Evolutionary conservation across 1,284 basidiomycete genomes (phyloP).

Genomic region (Leucoagaricus sp.): DNA sequence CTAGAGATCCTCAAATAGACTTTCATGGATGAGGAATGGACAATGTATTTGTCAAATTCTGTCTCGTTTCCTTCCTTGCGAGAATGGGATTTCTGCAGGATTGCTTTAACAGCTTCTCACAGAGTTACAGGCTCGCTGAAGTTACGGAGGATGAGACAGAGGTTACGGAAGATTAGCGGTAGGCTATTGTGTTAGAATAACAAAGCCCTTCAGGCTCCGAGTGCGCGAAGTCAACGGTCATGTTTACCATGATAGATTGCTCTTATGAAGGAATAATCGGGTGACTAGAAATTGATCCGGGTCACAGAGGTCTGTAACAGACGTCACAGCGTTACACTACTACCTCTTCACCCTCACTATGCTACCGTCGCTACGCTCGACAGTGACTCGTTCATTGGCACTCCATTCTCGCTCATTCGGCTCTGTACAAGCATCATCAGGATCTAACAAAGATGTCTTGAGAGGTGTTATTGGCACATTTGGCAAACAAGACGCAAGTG

Average conservation of each 20-base stretch:
- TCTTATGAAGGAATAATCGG: background rate
- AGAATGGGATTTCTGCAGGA: no score
- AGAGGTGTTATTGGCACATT: conserved; percentile 16
- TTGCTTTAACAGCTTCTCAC: no score
- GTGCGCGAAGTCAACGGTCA: no score
- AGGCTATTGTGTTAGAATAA: no score
- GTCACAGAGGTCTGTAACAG: background rate
- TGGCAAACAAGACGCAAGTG: background rate
- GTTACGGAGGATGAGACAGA: no score
- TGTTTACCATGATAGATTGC: background rate
- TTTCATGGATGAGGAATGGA: no score
- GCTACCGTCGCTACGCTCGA: background rate
- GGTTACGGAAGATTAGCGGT: no score
- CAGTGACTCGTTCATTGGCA: background rate
- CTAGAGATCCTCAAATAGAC: no score
- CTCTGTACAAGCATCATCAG: background rate
- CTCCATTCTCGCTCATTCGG: background rate
- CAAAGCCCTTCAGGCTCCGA: no score
- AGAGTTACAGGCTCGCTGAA: no score
- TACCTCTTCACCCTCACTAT: background rate
- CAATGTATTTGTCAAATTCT: no score
- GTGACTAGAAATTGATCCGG: background rate
- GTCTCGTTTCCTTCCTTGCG: no score
- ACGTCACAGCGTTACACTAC: background rate
- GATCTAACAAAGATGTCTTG: background rate